These are phyloP conservation scores for Tarenaya hassleriana DNA, from an alignment of 345 rosid genomes.

Conservation along the genomic window DNA sequence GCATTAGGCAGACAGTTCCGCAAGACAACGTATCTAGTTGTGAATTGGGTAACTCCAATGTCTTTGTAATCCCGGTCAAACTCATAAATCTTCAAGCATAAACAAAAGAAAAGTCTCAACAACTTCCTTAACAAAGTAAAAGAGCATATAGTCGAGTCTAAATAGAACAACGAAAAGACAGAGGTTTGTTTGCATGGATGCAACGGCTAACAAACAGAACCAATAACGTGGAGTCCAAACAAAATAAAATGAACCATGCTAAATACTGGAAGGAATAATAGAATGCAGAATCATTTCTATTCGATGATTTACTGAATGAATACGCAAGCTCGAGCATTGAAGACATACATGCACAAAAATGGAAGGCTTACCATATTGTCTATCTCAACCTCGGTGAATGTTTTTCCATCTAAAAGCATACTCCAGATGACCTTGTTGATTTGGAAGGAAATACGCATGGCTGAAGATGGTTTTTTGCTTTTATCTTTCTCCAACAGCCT, in stretches of 20 bases:
- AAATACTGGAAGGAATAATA: no score
- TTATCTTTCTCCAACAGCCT: constrained; percentile 89
- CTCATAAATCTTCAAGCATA: constrained; percentile 64
- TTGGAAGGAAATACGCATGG: constrained; percentile 90
- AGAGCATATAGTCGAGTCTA: neutral
- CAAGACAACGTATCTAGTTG: constrained; percentile 74
- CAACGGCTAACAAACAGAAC: neutral
- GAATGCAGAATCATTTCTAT: no score
- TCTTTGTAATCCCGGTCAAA: constrained; percentile 96
- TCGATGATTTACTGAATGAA: neutral
- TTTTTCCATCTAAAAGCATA: constrained; percentile 94
- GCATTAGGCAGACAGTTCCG: constrained; percentile 75
- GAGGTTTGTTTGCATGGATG: neutral
- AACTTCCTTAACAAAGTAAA: neutral
- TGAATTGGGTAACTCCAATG: constrained; percentile 80
- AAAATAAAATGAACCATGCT: no score
- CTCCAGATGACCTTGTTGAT: constrained; percentile 87
- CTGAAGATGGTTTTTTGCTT: constrained; percentile 92
- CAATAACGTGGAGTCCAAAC: constrained; percentile 6
- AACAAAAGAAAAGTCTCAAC: constrained; percentile 20
- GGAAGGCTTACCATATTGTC: constrained; percentile 76
- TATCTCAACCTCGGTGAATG: constrained; percentile 97
- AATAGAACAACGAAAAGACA: neutral
- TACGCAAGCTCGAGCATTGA: neutral
- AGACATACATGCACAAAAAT: neutral